A percentile compares a stretch with the other conserved stretches of the same genome.
phyloP scores from a whole-genome alignment of 2,329 filamentous ascomycete species.

The Exophiala viscosa region DNA sequence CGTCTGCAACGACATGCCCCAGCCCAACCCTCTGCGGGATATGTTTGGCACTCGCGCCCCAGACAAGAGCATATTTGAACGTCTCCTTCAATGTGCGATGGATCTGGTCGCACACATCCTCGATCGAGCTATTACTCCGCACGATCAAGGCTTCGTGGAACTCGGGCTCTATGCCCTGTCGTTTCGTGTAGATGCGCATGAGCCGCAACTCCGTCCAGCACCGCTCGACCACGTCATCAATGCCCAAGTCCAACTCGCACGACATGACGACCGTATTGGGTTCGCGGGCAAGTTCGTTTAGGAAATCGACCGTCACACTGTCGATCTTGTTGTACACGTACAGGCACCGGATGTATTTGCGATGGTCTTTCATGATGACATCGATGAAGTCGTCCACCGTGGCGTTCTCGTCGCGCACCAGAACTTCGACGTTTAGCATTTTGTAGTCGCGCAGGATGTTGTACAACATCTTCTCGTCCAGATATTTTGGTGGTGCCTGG shows the following conservation, averaged over 20 bases:
- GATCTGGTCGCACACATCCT: conserved; percentile 95
- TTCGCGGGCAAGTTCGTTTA: conserved; percentile 87
- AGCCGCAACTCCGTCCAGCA: conserved; percentile 91
- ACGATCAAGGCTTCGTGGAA: conserved; percentile 93
- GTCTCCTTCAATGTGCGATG: conserved; percentile 94
- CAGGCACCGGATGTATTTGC: conserved; percentile 90
- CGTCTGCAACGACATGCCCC: conserved; percentile 69
- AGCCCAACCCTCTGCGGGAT: conserved; percentile 90
- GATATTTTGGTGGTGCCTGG: conserved; percentile 76
- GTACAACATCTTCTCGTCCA: conserved; percentile 97
- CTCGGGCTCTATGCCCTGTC: conserved; percentile 84
- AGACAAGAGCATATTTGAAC: conserved; percentile 97
- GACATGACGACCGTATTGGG: conserved; percentile 95
- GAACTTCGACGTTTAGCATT: conserved; percentile 93
- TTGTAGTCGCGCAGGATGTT: conserved; percentile 99
- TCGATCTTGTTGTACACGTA: conserved; percentile 99
- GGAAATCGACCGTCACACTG: conserved; percentile 84
- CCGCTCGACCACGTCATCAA: conserved; percentile 87
- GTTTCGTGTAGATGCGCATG: conserved; percentile 92
- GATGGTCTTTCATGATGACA: conserved; percentile 98
- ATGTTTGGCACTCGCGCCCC: conserved; percentile 94
- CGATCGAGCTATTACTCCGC: conserved; percentile 78
- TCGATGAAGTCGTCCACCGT: conserved; percentile 99
- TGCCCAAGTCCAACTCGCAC: conserved; percentile 90
- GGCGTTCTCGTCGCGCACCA: conserved; percentile 89